phyloP scores from a whole-genome alignment of 2,329 filamentous ascomycete species.

The Metarhizium brunneum region DNA sequence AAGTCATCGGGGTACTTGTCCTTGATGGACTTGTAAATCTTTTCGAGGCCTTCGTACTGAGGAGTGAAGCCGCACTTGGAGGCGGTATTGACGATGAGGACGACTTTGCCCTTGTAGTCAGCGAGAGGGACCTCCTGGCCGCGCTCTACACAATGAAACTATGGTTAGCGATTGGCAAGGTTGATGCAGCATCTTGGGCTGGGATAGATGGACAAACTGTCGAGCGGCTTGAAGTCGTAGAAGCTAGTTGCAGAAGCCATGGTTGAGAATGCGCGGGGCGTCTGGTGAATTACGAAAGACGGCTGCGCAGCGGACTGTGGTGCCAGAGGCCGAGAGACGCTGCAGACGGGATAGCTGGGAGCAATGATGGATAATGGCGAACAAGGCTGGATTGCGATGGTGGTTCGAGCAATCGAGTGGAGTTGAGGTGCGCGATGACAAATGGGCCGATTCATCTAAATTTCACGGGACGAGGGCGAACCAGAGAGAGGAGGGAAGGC shows the following conservation, averaged over 20 bases:
- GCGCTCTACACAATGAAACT: constrained; percentile 24
- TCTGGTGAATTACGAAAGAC: background rate
- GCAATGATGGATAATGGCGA: background rate
- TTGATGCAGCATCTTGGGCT: background rate
- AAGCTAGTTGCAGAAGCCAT: constrained; percentile 43
- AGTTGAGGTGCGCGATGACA: constrained; percentile 6
- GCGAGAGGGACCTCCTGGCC: constrained; percentile 62
- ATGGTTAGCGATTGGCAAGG: constrained; percentile 9
- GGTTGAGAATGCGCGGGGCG: constrained; percentile 9
- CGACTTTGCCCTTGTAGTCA: constrained; percentile 79
- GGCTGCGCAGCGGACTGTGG: background rate
- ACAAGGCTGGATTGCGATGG: constrained; percentile 3
- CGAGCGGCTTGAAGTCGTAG: constrained; percentile 76
- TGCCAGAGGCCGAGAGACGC: background rate
- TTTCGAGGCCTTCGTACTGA: constrained; percentile 86
- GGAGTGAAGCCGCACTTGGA: constrained; percentile 99
- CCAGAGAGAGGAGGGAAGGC: background rate
- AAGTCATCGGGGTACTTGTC: constrained; percentile 66
- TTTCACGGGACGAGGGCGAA: too few relatives aligned
- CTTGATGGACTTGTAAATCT: constrained; percentile 72
- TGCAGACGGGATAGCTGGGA: background rate
- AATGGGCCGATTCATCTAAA: constrained; percentile 5
- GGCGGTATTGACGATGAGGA: constrained; percentile 94
- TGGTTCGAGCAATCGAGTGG: constrained; percentile 4
- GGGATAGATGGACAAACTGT: constrained; percentile 46